Percentiles rank a stretch among this genome's conserved stretches.
phyloP scores from a whole-genome alignment of 2,329 filamentous ascomycete genomes.

The Penicillium sp. region DNA sequence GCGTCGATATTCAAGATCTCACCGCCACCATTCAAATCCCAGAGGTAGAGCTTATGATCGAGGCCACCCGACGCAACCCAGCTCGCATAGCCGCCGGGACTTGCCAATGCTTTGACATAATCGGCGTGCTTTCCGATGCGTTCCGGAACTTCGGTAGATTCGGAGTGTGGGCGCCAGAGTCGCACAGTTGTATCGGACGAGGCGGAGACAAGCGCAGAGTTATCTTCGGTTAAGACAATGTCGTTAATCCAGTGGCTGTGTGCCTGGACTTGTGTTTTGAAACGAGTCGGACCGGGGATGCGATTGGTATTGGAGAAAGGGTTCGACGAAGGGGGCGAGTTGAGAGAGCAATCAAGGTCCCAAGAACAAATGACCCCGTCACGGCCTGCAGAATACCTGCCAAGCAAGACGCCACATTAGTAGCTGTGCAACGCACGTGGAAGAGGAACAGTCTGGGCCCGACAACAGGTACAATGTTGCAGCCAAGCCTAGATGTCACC shows the following conservation, averaged over 20 bases:
- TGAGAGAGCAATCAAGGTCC: slow-evolving; percentile 60
- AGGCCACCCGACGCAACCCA: slow-evolving; percentile 95
- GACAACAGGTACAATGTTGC: neutral
- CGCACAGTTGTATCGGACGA: slow-evolving; percentile 95
- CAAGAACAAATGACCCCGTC: slow-evolving; percentile 96
- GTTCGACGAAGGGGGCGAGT: slow-evolving; percentile 27
- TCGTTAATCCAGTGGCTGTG: slow-evolving; percentile 98
- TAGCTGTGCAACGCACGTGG: slow-evolving; percentile 15
- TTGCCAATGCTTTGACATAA: slow-evolving; percentile 92
- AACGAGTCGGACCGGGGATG: slow-evolving; percentile 48
- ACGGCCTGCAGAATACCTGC: slow-evolving; percentile 88
- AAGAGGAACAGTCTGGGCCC: neutral
- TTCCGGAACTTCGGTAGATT: slow-evolving; percentile 62
- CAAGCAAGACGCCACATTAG: slow-evolving; percentile 21
- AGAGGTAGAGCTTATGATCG: slow-evolving; percentile 86
- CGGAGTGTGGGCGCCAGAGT: slow-evolving; percentile 75
- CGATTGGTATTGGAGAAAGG: slow-evolving; percentile 20
- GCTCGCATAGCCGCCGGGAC: slow-evolving; percentile 65
- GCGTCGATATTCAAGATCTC: slow-evolving; percentile 80
- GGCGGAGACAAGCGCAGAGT: slow-evolving; percentile 77
- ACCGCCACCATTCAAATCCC: slow-evolving; percentile 86
- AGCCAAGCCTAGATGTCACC: neutral
- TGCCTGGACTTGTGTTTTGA: slow-evolving; percentile 66
- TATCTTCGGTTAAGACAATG: slow-evolving; percentile 74
- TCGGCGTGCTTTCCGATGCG: slow-evolving; percentile 91